phyloP scores from a whole-genome alignment of 495 filamentous ascomycete species.

The Hypoxylon trugodes region DNA sequence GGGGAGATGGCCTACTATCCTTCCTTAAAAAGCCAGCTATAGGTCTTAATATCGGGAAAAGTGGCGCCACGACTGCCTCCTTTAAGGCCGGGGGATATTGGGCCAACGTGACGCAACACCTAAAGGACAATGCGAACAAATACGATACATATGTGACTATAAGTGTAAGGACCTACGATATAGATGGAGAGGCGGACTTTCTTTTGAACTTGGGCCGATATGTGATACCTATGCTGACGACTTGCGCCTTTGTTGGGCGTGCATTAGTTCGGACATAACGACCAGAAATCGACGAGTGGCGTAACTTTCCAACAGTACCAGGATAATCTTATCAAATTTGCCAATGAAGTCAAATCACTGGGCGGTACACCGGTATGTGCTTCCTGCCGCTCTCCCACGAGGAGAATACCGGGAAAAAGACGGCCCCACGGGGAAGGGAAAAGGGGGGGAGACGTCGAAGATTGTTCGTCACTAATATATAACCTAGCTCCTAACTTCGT shows the following conservation, averaged over 20 bases:
- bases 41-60: conserved; percentile 59
- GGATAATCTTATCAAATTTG: conserved; percentile 53
- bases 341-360: conserved; percentile 46
- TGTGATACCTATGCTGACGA: conserved; percentile 3
- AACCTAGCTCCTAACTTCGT: conserved; percentile 47
- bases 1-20: conserved; percentile 62
- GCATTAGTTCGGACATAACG: conserved; percentile 63
- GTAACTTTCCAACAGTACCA: conserved; percentile 50
- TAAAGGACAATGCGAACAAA: conserved; percentile 34
- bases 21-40: conserved; percentile 50
- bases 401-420: background rate
- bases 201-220: background rate
- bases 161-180: conserved; percentile 42
- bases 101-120: conserved; percentile 49
- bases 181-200: background rate
- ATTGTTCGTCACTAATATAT: background rate
- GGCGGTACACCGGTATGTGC: conserved; percentile 51
- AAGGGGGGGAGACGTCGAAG: background rate
- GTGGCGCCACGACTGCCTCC: conserved; percentile 61
- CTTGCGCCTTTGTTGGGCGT: background rate
- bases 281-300: conserved; percentile 56
- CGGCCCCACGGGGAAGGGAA: background rate
- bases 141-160: conserved; percentile 59
- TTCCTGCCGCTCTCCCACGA: background rate
- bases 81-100: conserved; percentile 58